These are phyloP conservation scores for Butyriboletus appendiculatus DNA, from an alignment of 1,284 basidiomycete species.

Conservation along the genomic window DNA sequence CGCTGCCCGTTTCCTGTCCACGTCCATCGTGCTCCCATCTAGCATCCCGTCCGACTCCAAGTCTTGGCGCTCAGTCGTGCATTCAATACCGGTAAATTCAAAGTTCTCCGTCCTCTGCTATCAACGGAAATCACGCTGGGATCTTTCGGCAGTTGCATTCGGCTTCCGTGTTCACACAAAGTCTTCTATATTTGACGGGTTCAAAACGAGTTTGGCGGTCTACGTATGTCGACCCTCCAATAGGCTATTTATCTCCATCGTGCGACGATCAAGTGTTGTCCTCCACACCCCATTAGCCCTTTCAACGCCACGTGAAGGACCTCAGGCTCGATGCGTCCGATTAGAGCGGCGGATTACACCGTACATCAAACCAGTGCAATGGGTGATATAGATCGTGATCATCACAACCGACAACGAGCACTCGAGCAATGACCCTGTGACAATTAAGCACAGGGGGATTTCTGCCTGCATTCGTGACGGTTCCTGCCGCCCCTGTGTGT, in stretches of 20 bases:
- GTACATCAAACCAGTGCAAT: background rate
- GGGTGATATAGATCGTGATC: background rate
- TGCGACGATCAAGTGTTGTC: no score
- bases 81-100: background rate
- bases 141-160: background rate
- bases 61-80: no score
- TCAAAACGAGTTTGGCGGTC: background rate
- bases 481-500: background rate
- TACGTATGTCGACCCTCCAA: background rate
- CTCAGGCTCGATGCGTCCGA: no score
- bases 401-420: background rate
- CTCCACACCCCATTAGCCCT: no score
- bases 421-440: background rate
- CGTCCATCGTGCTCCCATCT: no score
- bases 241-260: no score
- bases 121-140: no score
- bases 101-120: background rate
- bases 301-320: no score
- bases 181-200: background rate
- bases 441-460: background rate
- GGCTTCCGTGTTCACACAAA: background rate
- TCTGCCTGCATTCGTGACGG: background rate
- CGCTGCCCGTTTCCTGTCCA: background rate
- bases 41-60: background rate
- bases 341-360: background rate